Percentiles rank a stretch among this genome's conserved stretches.
Evolutionary conservation across 192 early-diverging fungal species (phyloP).

Genomic region (Geranomyces variabilis): DNA sequence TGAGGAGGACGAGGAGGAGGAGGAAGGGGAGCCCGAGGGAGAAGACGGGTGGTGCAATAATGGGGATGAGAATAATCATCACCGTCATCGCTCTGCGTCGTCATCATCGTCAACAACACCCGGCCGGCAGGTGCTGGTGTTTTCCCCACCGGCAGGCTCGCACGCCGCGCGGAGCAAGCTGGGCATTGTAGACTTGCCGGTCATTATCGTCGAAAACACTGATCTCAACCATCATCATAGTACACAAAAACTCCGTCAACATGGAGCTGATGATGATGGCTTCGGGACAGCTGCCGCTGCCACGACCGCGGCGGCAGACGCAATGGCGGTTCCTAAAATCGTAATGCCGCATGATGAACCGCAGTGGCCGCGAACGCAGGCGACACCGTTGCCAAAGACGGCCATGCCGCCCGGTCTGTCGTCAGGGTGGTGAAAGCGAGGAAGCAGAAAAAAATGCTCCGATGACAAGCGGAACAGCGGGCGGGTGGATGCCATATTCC

Average conservation of each 20-base stretch:
- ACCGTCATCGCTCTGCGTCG: not conserved
- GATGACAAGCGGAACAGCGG: too few species aligned
- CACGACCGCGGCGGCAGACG: too few species aligned
- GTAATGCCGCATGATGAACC: not conserved
- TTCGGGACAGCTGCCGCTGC: too few species aligned
- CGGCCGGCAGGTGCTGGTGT: conserved; percentile 22
- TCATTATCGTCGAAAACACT: conserved; percentile 12
- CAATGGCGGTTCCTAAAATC: not conserved
- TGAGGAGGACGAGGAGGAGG: conserved; percentile 1
- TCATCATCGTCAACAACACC: not conserved
- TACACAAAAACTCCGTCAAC: too few species aligned
- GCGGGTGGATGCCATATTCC: too few species aligned
- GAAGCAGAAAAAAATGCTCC: too few species aligned
- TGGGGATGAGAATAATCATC: not conserved
- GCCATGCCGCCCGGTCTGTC: not conserved
- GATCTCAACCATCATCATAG: not conserved
- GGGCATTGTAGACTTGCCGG: not conserved
- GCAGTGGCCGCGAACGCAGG: too few species aligned
- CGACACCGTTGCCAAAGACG: conserved; percentile 1
- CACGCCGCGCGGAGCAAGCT: not conserved
- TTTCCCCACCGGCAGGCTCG: not conserved
- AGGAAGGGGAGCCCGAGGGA: not conserved
- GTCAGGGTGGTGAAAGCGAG: too few species aligned
- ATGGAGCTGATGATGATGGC: too few species aligned
- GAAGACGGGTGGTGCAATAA: not conserved